Evolutionary conservation across 768 basidiomycete genomes (phyloP), one percentile per base, ranked within the genome.

Genomic region (Aureoboletus auriporus): DNA sequence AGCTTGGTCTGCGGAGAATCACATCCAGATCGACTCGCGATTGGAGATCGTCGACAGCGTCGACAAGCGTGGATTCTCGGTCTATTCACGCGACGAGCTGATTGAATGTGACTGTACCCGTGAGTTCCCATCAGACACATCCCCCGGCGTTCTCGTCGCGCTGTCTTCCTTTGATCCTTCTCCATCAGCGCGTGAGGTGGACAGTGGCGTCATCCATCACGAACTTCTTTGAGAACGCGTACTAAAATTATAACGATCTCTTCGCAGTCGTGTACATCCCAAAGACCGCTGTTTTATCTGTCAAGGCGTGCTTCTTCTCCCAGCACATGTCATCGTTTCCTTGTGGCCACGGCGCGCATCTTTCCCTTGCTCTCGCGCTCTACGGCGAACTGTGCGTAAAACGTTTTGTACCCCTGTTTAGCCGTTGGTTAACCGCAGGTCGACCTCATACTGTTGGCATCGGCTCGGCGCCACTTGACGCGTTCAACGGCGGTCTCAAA

Each of bases 191-290:
- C 10, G 8, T 33, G 8, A 13, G 10, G 31, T 13, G 3, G 31
- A 10, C 30, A 5, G 9, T 8, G 31, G 31, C 31, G 9, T 13
- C 13, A 13, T 33, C 13, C 31, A 13, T 33, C 31, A 13, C 13
- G 4, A 33, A 8, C 31, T 7, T 33, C 31, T 23, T 2, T 23
- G 31, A 33, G 20, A 23, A 23, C 20, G 20, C 20, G 20, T 23
- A 23, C 20, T 23, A 2, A 23, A n/a, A 33, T 54, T 9, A 56
- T 41, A 23, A 23, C 44, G 43, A 39, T 54, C 44, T 42, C 42
- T 42, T 49, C 30, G 16, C 47, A 89, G 86, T 88, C 42, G 83
- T 80, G 8, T 72, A 71, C 31, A 86, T 88, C 57, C 81, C 84
- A 31, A 85, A 81, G 65, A 52, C 69, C 46, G 71, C 77, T 39